These are phyloP conservation scores for Dysphania ambrosioides DNA, from an alignment of 148 eudicot species.

Conservation along the genomic window DNA sequence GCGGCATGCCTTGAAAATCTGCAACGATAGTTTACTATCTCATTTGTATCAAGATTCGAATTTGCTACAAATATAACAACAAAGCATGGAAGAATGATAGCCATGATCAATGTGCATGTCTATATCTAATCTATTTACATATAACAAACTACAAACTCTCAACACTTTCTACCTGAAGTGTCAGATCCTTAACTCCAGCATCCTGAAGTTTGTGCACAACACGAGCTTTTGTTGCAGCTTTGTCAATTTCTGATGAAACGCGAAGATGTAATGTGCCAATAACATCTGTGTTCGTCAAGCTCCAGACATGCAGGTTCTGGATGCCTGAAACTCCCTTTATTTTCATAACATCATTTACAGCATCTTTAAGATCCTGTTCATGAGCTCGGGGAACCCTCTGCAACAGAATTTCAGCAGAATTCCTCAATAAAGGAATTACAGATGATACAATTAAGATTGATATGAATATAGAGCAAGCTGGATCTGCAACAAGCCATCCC, in stretches of 20 bases:
- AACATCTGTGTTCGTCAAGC: conserved; percentile 71
- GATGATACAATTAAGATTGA: conserved; percentile 81
- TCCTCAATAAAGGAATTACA: conserved; percentile 79
- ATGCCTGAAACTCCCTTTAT: conserved; percentile 69
- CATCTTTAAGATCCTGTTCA: conserved; percentile 61
- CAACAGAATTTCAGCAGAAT: conserved; percentile 84
- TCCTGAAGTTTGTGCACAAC: conserved; percentile 47
- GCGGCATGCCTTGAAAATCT: neutral
- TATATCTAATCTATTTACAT: conserved; percentile 20
- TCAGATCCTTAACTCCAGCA: conserved; percentile 85
- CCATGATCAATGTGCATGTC: conserved; percentile 6
- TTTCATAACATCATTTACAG: conserved; percentile 53
- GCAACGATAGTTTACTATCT: neutral
- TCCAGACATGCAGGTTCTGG: conserved; percentile 85
- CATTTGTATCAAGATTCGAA: conserved; percentile 1
- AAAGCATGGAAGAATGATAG: neutral
- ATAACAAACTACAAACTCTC: conserved; percentile 32
- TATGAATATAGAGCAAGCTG: conserved; percentile 91
- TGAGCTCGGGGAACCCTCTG: conserved; percentile 85
- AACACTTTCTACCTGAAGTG: conserved; percentile 73
- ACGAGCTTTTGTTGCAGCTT: conserved; percentile 44
- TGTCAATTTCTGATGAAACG: conserved; percentile 58
- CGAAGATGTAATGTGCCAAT: conserved; percentile 82
- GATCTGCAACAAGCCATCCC: conserved; percentile 96
- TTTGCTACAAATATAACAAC: neutral